Conservation (phyloP, 345 rosid genomes). For the Aquilaria yunnanensis region DNA sequence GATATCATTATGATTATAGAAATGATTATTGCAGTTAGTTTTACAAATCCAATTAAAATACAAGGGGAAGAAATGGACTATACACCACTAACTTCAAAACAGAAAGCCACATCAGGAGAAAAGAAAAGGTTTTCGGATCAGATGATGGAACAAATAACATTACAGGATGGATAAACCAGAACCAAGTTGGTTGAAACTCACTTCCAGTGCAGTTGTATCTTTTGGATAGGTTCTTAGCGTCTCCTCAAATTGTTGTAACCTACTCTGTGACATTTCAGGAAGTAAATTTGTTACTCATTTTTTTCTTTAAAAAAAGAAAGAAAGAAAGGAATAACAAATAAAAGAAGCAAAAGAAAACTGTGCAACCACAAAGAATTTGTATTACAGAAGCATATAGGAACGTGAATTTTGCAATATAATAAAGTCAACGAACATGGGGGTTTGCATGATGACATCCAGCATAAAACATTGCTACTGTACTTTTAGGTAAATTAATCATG, state of each 20-base stretch:
- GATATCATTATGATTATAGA: neutral
- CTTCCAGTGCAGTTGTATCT: constrained; percentile 79
- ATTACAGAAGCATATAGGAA: no score
- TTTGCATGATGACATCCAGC: no score
- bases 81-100: neutral
- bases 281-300: constrained; percentile 5
- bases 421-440: no score
- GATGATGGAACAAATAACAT: neutral
- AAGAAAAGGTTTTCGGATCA: neutral
- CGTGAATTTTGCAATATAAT: no score
- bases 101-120: neutral
- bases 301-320: neutral
- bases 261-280: constrained; percentile 43
- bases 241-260: constrained; percentile 71
- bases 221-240: constrained; percentile 46
- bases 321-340: neutral
- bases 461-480: no score
- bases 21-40: neutral
- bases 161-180: neutral
- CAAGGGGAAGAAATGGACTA: neutral
- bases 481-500: no score
- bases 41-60: neutral
- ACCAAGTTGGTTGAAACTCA: constrained; percentile 29
- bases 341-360: no score
- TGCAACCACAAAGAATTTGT: no score